phyloP scores from a whole-genome alignment of 495 filamentous ascomycete species.

The Penicillium paradoxum region DNA sequence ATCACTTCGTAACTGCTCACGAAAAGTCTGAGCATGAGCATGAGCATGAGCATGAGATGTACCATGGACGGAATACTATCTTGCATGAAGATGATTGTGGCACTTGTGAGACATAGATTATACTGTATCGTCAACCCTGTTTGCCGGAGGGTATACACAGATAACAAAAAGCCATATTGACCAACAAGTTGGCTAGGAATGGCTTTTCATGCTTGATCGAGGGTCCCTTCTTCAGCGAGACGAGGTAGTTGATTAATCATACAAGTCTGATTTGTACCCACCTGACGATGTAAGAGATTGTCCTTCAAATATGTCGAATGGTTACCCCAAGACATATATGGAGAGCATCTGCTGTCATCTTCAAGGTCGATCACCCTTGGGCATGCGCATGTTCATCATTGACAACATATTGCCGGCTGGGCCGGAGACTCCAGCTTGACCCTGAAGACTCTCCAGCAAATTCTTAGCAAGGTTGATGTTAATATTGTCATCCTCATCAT shows the following conservation, averaged over 20 bases:
- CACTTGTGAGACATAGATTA: background rate
- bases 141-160: background rate
- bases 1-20: too few species aligned
- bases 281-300: background rate
- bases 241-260: background rate
- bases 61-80: background rate
- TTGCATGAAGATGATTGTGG: background rate
- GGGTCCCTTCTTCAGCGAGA: too few species aligned
- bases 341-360: background rate
- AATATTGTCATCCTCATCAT: conserved; percentile 57
- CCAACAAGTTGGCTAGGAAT: background rate
- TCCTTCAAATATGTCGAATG: background rate
- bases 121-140: background rate
- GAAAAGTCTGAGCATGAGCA: background rate
- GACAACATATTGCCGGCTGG: conserved; percentile 81
- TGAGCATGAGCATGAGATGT: too few species aligned
- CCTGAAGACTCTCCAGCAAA: conserved; percentile 85
- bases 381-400: conserved; percentile 76
- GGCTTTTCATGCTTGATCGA: too few species aligned
- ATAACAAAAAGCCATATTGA: background rate
- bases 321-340: background rate
- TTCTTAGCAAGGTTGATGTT: conserved; percentile 89
- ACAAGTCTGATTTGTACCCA: background rate
- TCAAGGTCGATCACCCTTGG: conserved; percentile 60
- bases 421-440: conserved; percentile 76